Conservation (phyloP, 164 flowering plant genomes). For the Chimonanthus salicifolius region DNA sequence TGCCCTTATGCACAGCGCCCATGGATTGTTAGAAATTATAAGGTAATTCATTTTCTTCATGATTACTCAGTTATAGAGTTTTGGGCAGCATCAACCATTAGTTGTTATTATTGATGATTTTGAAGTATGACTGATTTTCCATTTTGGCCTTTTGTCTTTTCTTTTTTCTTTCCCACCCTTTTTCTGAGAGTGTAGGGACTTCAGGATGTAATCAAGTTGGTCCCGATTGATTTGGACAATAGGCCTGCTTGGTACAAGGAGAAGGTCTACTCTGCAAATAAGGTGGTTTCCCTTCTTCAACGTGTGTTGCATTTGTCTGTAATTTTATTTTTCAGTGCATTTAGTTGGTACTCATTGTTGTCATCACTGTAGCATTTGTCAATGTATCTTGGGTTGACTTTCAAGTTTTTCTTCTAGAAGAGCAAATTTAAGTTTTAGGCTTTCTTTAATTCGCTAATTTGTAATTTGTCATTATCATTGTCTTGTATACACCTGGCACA, state of each 20-base stretch:
- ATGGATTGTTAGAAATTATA: conserved; percentile 76
- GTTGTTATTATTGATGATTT: neutral
- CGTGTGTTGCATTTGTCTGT: neutral
- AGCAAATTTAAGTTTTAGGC: too few relatives aligned
- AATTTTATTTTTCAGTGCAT: too few relatives aligned
- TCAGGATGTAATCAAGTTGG: conserved; percentile 48
- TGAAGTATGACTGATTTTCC: neutral
- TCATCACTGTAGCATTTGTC: too few relatives aligned
- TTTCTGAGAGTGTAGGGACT: neutral
- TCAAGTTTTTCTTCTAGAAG: too few relatives aligned
- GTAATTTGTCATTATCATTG: too few relatives aligned
- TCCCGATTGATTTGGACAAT: conserved; percentile 63
- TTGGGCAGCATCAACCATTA: neutral
- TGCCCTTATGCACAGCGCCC: conserved; percentile 84
- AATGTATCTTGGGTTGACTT: too few relatives aligned
- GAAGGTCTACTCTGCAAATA: conserved; percentile 70
- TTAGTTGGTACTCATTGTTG: neutral
- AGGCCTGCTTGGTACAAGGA: conserved; percentile 93
- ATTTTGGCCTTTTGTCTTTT: neutral
- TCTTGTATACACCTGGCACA: too few relatives aligned
- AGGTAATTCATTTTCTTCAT: conserved; percentile 31
- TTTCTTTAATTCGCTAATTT: too few relatives aligned
- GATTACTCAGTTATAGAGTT: neutral
- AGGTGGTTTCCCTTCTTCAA: conserved; percentile 27
- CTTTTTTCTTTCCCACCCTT: neutral